A percentile compares a stretch with the other conserved stretches of the same genome.
phyloP scores from a whole-genome alignment of 495 filamentous ascomycete species.

The Penicillium egyptiacum region DNA sequence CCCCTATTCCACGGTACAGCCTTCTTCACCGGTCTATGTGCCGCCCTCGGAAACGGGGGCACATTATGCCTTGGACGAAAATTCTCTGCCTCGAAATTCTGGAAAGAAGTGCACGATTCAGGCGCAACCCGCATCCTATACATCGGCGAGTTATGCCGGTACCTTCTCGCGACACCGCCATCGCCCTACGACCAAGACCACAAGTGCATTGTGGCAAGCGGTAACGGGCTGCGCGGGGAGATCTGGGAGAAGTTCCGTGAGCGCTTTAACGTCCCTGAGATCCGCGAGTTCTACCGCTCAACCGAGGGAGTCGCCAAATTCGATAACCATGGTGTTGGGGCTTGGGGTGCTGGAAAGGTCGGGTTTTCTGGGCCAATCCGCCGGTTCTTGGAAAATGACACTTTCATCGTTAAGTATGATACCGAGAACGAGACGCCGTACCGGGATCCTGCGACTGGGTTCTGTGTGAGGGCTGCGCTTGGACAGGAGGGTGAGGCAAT shows the following conservation, averaged over 20 bases:
- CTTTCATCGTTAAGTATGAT: slow-evolving; percentile 68
- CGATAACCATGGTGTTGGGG: slow-evolving; percentile 73
- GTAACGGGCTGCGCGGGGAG: slow-evolving; percentile 88
- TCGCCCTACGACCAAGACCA: slow-evolving; percentile 73
- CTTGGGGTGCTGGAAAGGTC: slow-evolving; percentile 74
- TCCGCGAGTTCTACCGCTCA: slow-evolving; percentile 87
- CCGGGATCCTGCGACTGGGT: slow-evolving; percentile 68
- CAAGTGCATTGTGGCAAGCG: slow-evolving; percentile 71
- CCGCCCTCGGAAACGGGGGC: slow-evolving; percentile 41
- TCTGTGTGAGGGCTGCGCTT: slow-evolving; percentile 58
- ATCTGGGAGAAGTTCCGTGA: slow-evolving; percentile 86
- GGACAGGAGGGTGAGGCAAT: slow-evolving; percentile 82
- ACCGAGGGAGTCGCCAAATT: slow-evolving; percentile 76
- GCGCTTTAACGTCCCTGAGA: slow-evolving; percentile 76
- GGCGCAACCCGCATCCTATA: slow-evolving; percentile 84
- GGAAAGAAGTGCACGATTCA: slow-evolving; percentile 76
- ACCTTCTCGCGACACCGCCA: slow-evolving; percentile 75
- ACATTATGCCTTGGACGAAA: slow-evolving; percentile 58
- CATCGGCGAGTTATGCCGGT: slow-evolving; percentile 90
- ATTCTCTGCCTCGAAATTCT: slow-evolving; percentile 86
- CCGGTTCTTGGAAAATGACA: slow-evolving; percentile 52
- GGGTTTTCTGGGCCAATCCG: slow-evolving; percentile 71
- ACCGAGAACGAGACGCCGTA: slow-evolving; percentile 66
- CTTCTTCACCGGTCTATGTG: slow-evolving; percentile 61
- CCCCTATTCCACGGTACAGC: slow-evolving; percentile 89